Evolutionary conservation across 306 rosid species (phyloP).

Genomic region (Cyamopsis tetragonoloba): DNA sequence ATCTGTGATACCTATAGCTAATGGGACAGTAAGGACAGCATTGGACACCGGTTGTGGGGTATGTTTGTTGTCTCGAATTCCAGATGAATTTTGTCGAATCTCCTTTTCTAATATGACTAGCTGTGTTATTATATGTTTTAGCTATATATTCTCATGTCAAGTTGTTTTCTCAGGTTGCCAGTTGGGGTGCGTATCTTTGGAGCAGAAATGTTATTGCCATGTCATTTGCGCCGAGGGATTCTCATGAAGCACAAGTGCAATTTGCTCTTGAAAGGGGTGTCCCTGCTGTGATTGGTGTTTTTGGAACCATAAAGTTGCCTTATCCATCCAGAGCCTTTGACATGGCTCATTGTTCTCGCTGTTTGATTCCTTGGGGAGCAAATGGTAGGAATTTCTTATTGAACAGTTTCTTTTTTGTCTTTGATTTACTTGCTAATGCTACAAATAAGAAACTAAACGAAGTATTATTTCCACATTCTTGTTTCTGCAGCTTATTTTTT

Average conservation of each 20-base stretch:
- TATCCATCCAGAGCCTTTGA: conserved; percentile 84
- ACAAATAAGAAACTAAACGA: too few relatives aligned
- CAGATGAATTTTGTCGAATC: background rate
- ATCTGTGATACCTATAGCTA: conserved; percentile 64
- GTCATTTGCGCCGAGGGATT: conserved; percentile 82
- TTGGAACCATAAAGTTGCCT: conserved; percentile 66
- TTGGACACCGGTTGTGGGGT: conserved; percentile 94
- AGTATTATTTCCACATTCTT: background rate
- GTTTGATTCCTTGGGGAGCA: conserved; percentile 80
- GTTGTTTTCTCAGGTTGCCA: conserved; percentile 58
- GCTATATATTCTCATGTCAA: conserved; percentile 8
- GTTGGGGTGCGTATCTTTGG: conserved; percentile 81
- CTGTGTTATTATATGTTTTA: conserved; percentile 15
- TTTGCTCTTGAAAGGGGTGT: conserved; percentile 87
- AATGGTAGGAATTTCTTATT: conserved; percentile 43
- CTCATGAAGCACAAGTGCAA: conserved; percentile 79
- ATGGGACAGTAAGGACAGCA: conserved; percentile 84
- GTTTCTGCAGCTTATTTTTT: background rate
- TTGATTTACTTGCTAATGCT: background rate
- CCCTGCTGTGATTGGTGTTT: conserved; percentile 71
- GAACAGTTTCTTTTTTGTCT: background rate
- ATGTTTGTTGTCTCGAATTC: conserved; percentile 26
- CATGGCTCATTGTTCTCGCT: conserved; percentile 87
- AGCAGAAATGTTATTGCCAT: conserved; percentile 74
- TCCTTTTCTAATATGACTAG: background rate